Percentiles rank a stretch among this genome's conserved stretches.
These are phyloP conservation scores for Metschnikowia anglica DNA, from an alignment of 805 yeast species.

Conservation along the genomic window DNA sequence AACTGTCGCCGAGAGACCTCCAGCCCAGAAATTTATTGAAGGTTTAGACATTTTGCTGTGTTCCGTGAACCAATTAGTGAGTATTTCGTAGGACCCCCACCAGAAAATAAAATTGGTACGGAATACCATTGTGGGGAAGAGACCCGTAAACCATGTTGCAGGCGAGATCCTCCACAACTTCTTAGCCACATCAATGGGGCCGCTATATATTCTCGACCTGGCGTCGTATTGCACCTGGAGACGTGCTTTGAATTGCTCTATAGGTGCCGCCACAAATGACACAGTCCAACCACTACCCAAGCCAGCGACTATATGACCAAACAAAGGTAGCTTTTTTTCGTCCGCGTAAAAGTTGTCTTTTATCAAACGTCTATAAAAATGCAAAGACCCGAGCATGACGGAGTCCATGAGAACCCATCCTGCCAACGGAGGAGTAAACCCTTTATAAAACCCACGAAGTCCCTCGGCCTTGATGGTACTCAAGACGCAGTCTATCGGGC, in stretches of 20 bases:
- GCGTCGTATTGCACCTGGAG: constrained; percentile 89
- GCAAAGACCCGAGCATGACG: constrained; percentile 84
- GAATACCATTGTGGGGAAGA: constrained; percentile 82
- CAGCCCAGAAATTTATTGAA: constrained; percentile 85
- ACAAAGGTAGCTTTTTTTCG: constrained; percentile 63
- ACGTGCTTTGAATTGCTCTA: constrained; percentile 85
- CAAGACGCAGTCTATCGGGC: constrained; percentile 77
- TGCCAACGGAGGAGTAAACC: constrained; percentile 87
- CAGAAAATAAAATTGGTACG: constrained; percentile 83
- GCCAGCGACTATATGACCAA: constrained; percentile 74
- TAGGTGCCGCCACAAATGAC: constrained; percentile 93
- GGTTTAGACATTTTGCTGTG: constrained; percentile 67
- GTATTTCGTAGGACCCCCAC: constrained; percentile 91
- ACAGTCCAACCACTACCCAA: constrained; percentile 91
- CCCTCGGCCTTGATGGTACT: constrained; percentile 79
- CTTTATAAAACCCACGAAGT: constrained; percentile 74
- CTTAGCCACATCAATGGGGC: constrained; percentile 75
- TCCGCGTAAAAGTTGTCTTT: constrained; percentile 63
- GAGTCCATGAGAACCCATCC: constrained; percentile 96
- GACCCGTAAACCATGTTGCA: constrained; percentile 62
- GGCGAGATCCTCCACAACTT: constrained; percentile 63
- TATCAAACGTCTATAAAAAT: constrained; percentile 67
- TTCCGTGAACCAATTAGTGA: constrained; percentile 65
- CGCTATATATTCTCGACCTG: constrained; percentile 59
- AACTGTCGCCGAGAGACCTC: constrained; percentile 82